phyloP scores from a whole-genome alignment of 768 basidiomycete species.

The Serendipita sp. region DNA sequence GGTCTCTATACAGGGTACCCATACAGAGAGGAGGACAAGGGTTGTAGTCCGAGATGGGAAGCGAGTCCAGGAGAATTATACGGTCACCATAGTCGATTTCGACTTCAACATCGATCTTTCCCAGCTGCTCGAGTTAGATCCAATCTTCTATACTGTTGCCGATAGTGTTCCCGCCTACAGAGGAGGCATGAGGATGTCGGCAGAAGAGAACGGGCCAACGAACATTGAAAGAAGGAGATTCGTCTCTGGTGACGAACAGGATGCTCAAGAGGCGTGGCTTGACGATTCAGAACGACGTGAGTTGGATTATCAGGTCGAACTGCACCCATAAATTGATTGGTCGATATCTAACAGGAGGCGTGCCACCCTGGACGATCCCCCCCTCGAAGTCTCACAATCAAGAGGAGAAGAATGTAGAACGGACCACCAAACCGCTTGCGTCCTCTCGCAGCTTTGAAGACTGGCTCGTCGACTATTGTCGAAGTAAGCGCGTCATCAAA shows the following conservation, averaged over 20 bases:
- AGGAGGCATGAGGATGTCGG: background rate
- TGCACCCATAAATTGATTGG: background rate
- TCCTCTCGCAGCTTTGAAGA: background rate
- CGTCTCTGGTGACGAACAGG: background rate
- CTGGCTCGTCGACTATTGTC: background rate
- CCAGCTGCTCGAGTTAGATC: background rate
- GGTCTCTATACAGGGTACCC: background rate
- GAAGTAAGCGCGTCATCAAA: background rate
- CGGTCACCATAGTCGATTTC: background rate
- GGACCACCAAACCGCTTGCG: background rate
- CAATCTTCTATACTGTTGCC: background rate
- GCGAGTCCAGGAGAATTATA: background rate
- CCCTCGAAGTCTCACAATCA: background rate
- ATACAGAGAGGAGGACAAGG: background rate
- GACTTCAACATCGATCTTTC: background rate
- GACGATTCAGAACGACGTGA: background rate
- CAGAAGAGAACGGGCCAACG: background rate
- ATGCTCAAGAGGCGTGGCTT: background rate
- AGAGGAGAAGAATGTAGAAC: background rate
- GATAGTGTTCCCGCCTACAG: background rate
- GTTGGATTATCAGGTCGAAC: background rate
- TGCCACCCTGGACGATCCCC: background rate
- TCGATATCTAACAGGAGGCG: background rate
- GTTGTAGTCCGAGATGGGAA: background rate
- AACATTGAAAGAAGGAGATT: background rate